Base-by-base conservation (phyloP, 768 basidiomycete genomes). In the Crepidotus variabilis region DNA sequence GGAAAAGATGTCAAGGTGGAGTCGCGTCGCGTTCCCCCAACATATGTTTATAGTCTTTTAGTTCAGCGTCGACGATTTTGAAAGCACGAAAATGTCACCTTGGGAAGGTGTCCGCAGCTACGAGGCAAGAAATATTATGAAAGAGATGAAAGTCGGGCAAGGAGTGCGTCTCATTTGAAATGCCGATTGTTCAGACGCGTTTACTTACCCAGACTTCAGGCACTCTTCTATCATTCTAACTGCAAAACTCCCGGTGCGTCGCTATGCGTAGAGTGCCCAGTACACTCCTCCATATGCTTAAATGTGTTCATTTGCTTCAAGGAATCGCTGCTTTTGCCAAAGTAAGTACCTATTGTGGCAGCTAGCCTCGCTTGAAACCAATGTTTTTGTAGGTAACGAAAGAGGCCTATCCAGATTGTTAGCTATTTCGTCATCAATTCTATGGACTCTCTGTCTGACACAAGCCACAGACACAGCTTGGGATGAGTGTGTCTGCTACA, bases 91-190 rank as follows among this genome's bases (percentile, higher is more conserved):
- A 53, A 87, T 79, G 18, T 90, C 90, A 0, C 75, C 90, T 33
- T 93, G 91, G 91, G 91, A 92, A 65, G 91, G 91, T n/a, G 91
- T 93, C 20, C 77, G 91, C 34, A 92, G 91, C 62, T 86, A 86
- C 61, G 88, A 91, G 68, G 91, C 91, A 6, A 78, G 86, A 57
- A 92, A 92, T 67, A 65, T 91, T 58, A 92, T 93, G 86, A 88
- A 85, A 67, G 82, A 85, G 65, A 93, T 92, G 91, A 75, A 74
- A 57, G 64, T 79, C 16, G 88, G 87, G 43, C 90, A 93, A 66
- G 83, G 88, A 75, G 91, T 88, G 49, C 24, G 24, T 11, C 4
- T 24, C n/a, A n/a, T 20, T 14, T 33, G 16, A 45, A 6, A 50
- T 20, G 24, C 45, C 13, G 48, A 16, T 5, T 6, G 1, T 22